phyloP scores from a whole-genome alignment of 352 stramenopile species.

The Pilasporangium apinafurcum region DNA sequence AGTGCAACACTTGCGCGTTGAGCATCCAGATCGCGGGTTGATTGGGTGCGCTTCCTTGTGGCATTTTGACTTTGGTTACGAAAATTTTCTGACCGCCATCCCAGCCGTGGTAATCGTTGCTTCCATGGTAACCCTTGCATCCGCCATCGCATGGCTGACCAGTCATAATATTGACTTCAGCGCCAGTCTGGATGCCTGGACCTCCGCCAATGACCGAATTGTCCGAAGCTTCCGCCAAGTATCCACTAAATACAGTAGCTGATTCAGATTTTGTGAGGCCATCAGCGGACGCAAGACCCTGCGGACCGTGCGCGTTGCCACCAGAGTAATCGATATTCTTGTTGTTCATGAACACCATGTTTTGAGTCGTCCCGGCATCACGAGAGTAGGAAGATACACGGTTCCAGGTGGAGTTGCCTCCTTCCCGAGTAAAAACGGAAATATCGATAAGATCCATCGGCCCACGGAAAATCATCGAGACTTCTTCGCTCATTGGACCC shows the following conservation, averaged over 20 bases:
- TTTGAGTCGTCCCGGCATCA: slow-evolving; percentile 2
- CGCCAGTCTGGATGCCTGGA: slow-evolving; percentile 11
- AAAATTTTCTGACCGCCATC: slow-evolving; percentile 15
- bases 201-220: slow-evolving; percentile 4
- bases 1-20: slow-evolving; percentile 8
- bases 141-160: slow-evolving; percentile 3
- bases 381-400: slow-evolving; percentile 1
- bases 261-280: not conserved
- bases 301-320: slow-evolving; percentile 6
- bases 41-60: slow-evolving; percentile 7
- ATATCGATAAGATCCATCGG: slow-evolving; percentile 53
- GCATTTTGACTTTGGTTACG: slow-evolving; percentile 20
- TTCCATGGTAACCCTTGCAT: slow-evolving; percentile 6
- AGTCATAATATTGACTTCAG: slow-evolving; percentile 21
- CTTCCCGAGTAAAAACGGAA: slow-evolving; percentile 18
- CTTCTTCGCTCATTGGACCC: slow-evolving; percentile 49
- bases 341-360: slow-evolving; percentile 22
- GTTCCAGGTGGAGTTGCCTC: not conserved
- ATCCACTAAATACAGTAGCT: slow-evolving; percentile 1
- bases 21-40: slow-evolving; percentile 12
- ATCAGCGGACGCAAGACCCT: slow-evolving; percentile 8
- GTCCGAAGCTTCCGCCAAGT: slow-evolving; percentile 10
- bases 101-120: slow-evolving; percentile 14
- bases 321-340: slow-evolving; percentile 15
- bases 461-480: slow-evolving; percentile 55